Conservation (phyloP, 2,329 filamentous ascomycete species). For the Fusarium annulatum region DNA sequence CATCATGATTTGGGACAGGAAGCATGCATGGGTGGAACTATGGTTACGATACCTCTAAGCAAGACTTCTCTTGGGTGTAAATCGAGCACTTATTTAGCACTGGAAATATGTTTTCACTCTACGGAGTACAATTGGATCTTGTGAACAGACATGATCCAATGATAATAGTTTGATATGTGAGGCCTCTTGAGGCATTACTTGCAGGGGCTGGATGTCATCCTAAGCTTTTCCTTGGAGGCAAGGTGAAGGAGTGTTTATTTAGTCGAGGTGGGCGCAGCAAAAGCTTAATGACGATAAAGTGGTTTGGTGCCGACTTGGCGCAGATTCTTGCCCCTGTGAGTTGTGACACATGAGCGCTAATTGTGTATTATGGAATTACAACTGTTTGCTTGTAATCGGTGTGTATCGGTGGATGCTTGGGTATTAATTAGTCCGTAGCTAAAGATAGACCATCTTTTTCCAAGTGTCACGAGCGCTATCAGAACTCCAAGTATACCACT, state of each 20-base stretch:
- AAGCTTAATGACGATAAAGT: conserved; percentile 45
- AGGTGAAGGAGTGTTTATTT: conserved; percentile 7
- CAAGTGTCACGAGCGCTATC: not conserved
- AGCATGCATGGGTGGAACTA: conserved; percentile 36
- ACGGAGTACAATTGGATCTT: not conserved
- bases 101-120: not conserved
- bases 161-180: not conserved
- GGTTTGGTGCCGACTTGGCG: conserved; percentile 40
- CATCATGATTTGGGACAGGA: conserved; percentile 32
- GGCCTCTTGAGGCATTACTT: not conserved
- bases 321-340: conserved; percentile 3
- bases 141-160: not conserved
- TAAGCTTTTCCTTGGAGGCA: conserved; percentile 17
- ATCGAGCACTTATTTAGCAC: not conserved
- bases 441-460: not conserved
- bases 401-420: not conserved
- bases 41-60: conserved; percentile 34
- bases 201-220: conserved; percentile 20
- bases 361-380: not conserved
- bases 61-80: conserved; percentile 14
- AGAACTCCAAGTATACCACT: not conserved
- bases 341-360: not conserved
- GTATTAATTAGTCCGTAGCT: not conserved
- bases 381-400: not conserved
- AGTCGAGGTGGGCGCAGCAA: conserved; percentile 39